Evolutionary conservation across 805 yeast species (phyloP).

Genomic region (Saccharomycopsis microspora): DNA sequence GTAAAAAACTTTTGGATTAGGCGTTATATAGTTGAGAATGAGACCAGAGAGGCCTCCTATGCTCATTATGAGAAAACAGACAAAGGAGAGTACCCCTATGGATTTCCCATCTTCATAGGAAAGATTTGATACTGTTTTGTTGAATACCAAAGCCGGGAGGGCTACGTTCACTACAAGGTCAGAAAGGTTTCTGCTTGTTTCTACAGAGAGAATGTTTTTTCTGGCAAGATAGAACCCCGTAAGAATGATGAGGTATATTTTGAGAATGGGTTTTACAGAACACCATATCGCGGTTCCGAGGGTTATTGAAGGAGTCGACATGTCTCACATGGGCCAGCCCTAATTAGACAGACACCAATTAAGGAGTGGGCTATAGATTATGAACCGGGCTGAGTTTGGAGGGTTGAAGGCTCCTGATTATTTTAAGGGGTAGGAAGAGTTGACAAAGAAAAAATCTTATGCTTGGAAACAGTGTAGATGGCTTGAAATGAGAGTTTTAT

Average conservation of each 20-base stretch:
- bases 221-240: conserved; percentile 55
- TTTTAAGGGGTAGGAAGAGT: no score
- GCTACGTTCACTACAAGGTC: conserved; percentile 42
- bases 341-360: no score
- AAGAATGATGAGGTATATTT: conserved; percentile 60
- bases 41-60: conserved; percentile 24
- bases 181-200: conserved; percentile 47
- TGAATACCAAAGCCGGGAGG: conserved; percentile 42
- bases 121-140: conserved; percentile 39
- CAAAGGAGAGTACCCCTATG: conserved; percentile 34
- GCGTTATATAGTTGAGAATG: conserved; percentile 26
- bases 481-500: no score
- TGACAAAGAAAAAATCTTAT: no score
- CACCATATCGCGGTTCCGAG: conserved; percentile 15
- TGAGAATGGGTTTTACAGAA: conserved; percentile 66
- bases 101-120: conserved; percentile 40
- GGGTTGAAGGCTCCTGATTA: no score
- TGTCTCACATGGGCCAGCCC: no score
- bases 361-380: no score
- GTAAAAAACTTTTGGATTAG: conserved; percentile 33
- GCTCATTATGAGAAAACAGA: conserved; percentile 20
- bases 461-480: no score
- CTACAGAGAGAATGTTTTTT: conserved; percentile 45
- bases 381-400: no score
- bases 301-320: no score